A percentile compares a stretch with the other conserved stretches of the same genome.
phyloP scores from a whole-genome alignment of 768 basidiomycete species.

The Xerocomellus dryophilus region DNA sequence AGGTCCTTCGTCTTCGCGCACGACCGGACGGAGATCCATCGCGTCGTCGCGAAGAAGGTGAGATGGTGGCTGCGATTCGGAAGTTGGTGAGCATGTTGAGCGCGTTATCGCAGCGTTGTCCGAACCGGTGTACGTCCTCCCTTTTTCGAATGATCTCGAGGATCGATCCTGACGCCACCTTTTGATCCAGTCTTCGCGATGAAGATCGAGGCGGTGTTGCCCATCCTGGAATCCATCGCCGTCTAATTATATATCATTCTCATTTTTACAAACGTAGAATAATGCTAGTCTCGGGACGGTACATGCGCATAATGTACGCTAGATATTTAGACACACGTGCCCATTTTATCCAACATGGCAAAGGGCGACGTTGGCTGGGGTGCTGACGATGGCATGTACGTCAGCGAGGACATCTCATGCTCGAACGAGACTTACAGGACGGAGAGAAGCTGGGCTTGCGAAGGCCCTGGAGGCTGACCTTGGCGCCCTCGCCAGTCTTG shows the following conservation, averaged over 20 bases:
- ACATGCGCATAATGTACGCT: background rate
- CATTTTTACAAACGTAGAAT: background rate
- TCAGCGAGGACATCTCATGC: background rate
- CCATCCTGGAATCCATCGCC: conserved; percentile 23
- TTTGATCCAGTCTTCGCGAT: conserved; percentile 17
- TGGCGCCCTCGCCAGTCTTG: conserved; percentile 22
- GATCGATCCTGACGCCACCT: background rate
- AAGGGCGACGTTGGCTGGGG: conserved; percentile 27
- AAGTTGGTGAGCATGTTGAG: conserved; percentile 17
- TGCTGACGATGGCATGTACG: conserved; percentile 6
- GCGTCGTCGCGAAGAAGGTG: conserved; percentile 11
- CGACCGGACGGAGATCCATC: conserved; percentile 1
- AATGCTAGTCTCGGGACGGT: background rate
- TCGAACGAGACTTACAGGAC: conserved; percentile 12
- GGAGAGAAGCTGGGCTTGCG: conserved; percentile 25
- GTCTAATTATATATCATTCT: background rate
- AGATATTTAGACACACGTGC: conserved; percentile 11
- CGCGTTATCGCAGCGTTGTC: conserved; percentile 15
- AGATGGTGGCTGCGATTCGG: conserved; percentile 14
- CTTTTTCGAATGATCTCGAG: background rate
- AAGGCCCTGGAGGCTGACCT: conserved; percentile 10
- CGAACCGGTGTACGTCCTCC: conserved; percentile 19
- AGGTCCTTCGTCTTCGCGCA: conserved; percentile 19
- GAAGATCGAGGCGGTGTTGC: conserved; percentile 25
- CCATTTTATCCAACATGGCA: conserved; percentile 24